phyloP scores from a whole-genome alignment of 2,329 filamentous ascomycete genomes.

The Rhynchosporium secalis region DNA sequence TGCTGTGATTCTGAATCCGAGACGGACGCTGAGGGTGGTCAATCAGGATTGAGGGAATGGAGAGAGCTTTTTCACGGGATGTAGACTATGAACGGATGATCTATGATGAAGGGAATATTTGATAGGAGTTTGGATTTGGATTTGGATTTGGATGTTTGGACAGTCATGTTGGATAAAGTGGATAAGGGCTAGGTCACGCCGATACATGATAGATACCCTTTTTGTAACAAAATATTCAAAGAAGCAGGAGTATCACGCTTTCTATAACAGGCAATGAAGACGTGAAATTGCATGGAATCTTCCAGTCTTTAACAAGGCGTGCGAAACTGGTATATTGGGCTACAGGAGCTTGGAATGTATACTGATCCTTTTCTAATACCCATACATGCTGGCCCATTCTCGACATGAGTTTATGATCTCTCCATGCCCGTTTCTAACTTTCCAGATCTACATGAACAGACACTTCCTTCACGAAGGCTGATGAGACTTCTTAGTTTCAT shows the following conservation, averaged over 20 bases:
- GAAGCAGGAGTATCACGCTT: neutral
- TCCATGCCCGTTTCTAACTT: too few species aligned
- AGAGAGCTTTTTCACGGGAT: neutral
- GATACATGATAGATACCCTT: constrained; percentile 10
- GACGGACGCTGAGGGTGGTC: constrained; percentile 67
- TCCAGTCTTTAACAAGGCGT: neutral
- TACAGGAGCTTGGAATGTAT: too few species aligned
- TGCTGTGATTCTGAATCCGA: constrained; percentile 66
- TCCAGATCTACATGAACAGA: too few species aligned
- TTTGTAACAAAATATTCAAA: constrained; percentile 7
- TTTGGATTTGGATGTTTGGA: neutral
- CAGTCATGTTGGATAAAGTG: neutral
- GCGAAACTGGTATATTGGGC: neutral
- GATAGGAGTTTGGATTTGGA: neutral
- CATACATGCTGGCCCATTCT: too few species aligned
- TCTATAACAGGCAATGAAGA: neutral
- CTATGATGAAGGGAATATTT: neutral
- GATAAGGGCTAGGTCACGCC: constrained; percentile 2
- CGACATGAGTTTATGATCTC: too few species aligned
- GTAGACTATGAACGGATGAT: neutral
- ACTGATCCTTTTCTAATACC: too few species aligned
- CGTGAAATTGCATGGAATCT: neutral
- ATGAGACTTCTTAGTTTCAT: too few species aligned
- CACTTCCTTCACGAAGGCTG: too few species aligned
- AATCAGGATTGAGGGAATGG: constrained; percentile 46